These are phyloP conservation scores for Eutrema heterophyllum DNA, from an alignment of 345 rosid species.

Conservation along the genomic window DNA sequence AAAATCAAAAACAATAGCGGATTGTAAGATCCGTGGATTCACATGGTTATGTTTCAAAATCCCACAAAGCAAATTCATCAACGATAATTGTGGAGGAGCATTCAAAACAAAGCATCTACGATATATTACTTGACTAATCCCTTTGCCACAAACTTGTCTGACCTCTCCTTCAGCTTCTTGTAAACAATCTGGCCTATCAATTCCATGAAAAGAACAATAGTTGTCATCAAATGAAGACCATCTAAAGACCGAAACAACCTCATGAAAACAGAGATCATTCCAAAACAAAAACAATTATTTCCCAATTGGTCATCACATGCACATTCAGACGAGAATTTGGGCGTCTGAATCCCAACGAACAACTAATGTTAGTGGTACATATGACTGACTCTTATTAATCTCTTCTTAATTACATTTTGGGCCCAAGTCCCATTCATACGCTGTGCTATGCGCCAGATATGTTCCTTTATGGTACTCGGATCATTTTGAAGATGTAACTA, in stretches of 20 bases:
- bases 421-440: conserved; percentile 9
- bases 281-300: neutral
- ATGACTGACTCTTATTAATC: neutral
- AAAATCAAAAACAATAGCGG: conserved; percentile 1
- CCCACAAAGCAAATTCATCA: neutral
- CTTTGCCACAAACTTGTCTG: conserved; percentile 56
- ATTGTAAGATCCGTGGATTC: neutral
- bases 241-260: neutral
- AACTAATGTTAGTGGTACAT: neutral
- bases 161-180: conserved; percentile 67
- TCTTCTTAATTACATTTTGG: neutral
- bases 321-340: neutral
- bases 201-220: neutral
- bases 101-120: conserved; percentile 25
- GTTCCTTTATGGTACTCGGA: neutral
- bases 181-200: conserved; percentile 65
- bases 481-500: conserved; percentile 1
- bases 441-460: conserved; percentile 3
- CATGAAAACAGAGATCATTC: neutral
- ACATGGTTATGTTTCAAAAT: conserved; percentile 17
- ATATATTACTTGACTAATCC: conserved; percentile 78
- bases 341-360: neutral
- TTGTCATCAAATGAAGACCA: neutral
- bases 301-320: neutral
- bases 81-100: conserved; percentile 37